Percentiles rank a stretch among this genome's conserved stretches.
Evolutionary conservation across 768 basidiomycete species (phyloP).

Genomic region (Hygrocybe coccinea): DNA sequence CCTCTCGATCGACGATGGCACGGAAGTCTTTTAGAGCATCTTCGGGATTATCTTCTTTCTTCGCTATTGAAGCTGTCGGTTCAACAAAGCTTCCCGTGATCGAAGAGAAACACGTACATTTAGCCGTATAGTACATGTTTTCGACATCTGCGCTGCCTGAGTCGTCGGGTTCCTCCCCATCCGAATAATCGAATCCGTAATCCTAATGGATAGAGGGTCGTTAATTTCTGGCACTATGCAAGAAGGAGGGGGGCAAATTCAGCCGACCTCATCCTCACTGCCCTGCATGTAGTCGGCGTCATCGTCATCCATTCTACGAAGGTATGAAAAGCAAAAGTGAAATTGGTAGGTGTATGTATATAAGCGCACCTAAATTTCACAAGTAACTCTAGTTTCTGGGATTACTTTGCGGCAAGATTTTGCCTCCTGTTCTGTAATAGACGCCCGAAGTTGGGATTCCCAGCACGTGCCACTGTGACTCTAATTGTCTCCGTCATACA

Average conservation of each 20-base stretch:
- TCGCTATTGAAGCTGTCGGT: slow-evolving; percentile 45
- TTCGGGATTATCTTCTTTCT: slow-evolving; percentile 93
- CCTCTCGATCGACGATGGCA: slow-evolving; percentile 83
- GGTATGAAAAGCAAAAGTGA: too few species aligned
- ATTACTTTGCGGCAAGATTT: too few species aligned
- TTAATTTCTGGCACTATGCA: slow-evolving; percentile 2
- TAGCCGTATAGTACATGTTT: slow-evolving; percentile 97
- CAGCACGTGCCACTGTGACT: too few species aligned
- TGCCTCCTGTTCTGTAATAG: too few species aligned
- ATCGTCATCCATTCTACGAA: slow-evolving; percentile 72
- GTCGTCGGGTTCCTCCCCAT: slow-evolving; percentile 78
- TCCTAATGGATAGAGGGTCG: slow-evolving; percentile 52
- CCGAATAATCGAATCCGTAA: slow-evolving; percentile 96
- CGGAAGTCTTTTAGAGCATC: slow-evolving; percentile 87
- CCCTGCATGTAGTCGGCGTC: slow-evolving; percentile 94
- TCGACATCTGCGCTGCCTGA: slow-evolving; percentile 84
- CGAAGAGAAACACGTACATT: slow-evolving; percentile 53
- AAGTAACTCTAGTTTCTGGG: too few species aligned
- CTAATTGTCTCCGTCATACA: too few species aligned
- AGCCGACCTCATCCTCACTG: slow-evolving; percentile 71
- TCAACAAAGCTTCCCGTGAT: slow-evolving; percentile 3
- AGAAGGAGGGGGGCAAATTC: neutral
- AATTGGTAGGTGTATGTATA: too few species aligned
- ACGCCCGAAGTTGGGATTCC: too few species aligned
- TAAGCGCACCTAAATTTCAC: too few species aligned